These are phyloP conservation scores for Blastobotrys illinoisensis DNA, from an alignment of 1,139 yeast genomes.

Conservation along the genomic window DNA sequence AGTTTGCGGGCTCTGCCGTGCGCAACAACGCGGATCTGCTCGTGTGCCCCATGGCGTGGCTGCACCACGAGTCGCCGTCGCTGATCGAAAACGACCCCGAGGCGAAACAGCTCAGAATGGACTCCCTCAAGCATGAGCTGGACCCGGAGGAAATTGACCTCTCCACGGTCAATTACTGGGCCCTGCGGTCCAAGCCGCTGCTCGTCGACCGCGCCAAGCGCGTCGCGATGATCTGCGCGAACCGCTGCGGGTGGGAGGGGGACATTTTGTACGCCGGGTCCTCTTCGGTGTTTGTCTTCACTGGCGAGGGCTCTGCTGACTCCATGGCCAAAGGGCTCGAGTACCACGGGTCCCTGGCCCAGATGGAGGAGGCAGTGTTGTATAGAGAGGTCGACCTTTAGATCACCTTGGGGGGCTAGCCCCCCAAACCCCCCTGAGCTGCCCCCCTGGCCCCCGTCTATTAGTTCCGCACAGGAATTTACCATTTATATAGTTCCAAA, in stretches of 20 bases:
- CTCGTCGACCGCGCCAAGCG: slow-evolving; percentile 30
- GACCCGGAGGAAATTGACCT: slow-evolving; percentile 31
- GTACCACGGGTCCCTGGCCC: slow-evolving; percentile 23
- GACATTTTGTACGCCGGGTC: slow-evolving; percentile 71
- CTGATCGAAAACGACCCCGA: slow-evolving; percentile 17
- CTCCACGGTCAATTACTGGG: slow-evolving; percentile 56
- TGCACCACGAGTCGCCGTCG: slow-evolving; percentile 42
- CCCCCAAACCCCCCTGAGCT: too few species aligned
- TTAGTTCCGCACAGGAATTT: too few species aligned
- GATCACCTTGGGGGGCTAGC: too few species aligned
- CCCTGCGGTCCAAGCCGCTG: slow-evolving; percentile 63
- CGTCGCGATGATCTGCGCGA: slow-evolving; percentile 49
- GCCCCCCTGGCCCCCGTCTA: too few species aligned
- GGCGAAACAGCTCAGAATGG: slow-evolving; percentile 14
- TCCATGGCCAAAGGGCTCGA: slow-evolving; percentile 7
- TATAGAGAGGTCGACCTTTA: slow-evolving; percentile 15
- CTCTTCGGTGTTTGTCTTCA: slow-evolving; percentile 30
- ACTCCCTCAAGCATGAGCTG: slow-evolving; percentile 15
- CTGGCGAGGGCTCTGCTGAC: slow-evolving; percentile 9
- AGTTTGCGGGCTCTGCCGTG: slow-evolving; percentile 56
- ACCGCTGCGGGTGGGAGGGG: slow-evolving; percentile 71
- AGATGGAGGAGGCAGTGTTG: slow-evolving; percentile 21
- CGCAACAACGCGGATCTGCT: slow-evolving; percentile 49
- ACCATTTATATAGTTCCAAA: too few species aligned
- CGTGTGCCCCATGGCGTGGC: slow-evolving; percentile 87